A percentile compares a stretch with the other conserved stretches of the same genome.
These are phyloP conservation scores for Taphrina flavorubra DNA, from an alignment of 1,139 yeast species.

Conservation along the genomic window DNA sequence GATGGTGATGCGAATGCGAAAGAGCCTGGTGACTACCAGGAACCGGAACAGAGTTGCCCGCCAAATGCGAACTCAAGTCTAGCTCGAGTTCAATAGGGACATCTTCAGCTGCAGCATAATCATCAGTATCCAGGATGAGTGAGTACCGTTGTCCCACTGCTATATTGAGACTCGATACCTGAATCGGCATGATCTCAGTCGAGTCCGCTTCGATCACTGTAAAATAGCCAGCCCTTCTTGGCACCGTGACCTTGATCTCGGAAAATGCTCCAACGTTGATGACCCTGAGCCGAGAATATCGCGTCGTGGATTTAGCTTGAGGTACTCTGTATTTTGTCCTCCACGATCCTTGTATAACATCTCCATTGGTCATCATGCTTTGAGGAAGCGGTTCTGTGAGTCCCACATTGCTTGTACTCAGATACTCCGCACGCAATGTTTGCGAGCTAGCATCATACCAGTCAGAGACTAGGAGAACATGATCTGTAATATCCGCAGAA, in stretches of 20 bases:
- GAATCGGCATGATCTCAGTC: conserved; percentile 61
- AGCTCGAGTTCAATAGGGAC: conserved; percentile 47
- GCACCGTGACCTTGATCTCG: conserved; percentile 54
- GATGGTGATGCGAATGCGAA: conserved; percentile 9
- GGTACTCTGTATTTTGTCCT: conserved; percentile 49
- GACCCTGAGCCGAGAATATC: conserved; percentile 47
- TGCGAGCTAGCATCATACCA: conserved; percentile 77
- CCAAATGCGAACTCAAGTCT: conserved; percentile 46
- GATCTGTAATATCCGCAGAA: conserved; percentile 40
- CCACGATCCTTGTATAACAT: neutral
- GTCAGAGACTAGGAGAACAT: conserved; percentile 74
- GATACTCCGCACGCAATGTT: neutral
- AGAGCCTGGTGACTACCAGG: neutral
- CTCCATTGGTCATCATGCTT: conserved; percentile 7
- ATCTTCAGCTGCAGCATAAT: conserved; percentile 48
- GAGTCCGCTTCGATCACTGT: conserved; percentile 68
- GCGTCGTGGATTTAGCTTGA: conserved; percentile 45
- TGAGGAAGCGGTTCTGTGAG: conserved; percentile 7
- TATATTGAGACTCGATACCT: conserved; percentile 61
- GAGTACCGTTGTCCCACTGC: conserved; percentile 71
- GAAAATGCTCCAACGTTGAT: conserved; percentile 51
- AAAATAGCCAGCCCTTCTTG: neutral
- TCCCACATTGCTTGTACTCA: conserved; percentile 57
- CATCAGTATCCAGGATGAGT: conserved; percentile 66
- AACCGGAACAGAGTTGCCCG: neutral